Conservation (phyloP, 805 yeast genomes). For the Kluyveromyces wickerhamii region DNA sequence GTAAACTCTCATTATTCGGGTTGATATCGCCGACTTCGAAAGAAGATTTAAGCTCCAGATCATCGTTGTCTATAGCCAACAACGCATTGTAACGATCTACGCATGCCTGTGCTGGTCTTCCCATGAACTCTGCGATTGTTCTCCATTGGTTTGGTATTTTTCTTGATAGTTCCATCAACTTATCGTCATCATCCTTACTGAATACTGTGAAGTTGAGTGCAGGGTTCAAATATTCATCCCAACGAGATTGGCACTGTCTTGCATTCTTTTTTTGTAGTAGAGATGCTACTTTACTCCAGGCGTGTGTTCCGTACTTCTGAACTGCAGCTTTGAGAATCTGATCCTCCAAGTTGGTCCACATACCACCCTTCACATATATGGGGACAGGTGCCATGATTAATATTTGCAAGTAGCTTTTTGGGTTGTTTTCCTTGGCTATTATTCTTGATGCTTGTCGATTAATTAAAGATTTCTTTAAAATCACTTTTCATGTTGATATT, state of each 20-base stretch:
- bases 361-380: constrained; percentile 76
- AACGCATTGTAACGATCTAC: constrained; percentile 75
- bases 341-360: constrained; percentile 81
- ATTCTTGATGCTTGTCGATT: too few relatives aligned
- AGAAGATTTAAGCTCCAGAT: constrained; percentile 33
- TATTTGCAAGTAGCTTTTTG: not conserved
- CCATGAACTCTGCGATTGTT: constrained; percentile 71
- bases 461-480: too few relatives aligned
- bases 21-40: constrained; percentile 47
- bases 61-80: constrained; percentile 37
- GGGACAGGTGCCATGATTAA: constrained; percentile 39
- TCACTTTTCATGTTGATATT: too few relatives aligned
- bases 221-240: constrained; percentile 87
- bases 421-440: too few relatives aligned
- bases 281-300: constrained; percentile 91
- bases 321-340: constrained; percentile 87
- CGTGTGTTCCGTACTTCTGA: constrained; percentile 86
- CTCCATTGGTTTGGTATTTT: constrained; percentile 92
- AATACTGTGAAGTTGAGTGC: constrained; percentile 55
- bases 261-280: constrained; percentile 79
- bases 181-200: constrained; percentile 70
- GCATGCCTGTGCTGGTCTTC: constrained; percentile 81
- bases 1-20: constrained; percentile 64
- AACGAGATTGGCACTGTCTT: constrained; percentile 83
- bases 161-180: constrained; percentile 56